These are phyloP conservation scores for Oryza meyeriana DNA, from an alignment of 176 grass and related monocot species.

Conservation along the genomic window DNA sequence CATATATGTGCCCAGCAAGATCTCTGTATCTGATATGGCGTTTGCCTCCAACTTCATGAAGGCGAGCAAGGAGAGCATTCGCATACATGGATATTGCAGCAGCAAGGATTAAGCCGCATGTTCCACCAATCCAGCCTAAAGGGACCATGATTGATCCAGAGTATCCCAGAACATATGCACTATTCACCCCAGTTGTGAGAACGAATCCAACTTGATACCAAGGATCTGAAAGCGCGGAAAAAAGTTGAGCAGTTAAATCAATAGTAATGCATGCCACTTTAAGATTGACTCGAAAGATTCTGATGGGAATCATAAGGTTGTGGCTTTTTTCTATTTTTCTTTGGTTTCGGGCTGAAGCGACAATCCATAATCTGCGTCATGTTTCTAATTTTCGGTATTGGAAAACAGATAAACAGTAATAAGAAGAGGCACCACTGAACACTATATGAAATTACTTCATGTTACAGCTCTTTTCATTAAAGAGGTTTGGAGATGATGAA, in stretches of 20 bases:
- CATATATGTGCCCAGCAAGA: constrained; percentile 94
- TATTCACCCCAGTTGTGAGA: constrained; percentile 90
- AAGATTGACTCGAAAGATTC: neutral
- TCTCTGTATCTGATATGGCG: constrained; percentile 98
- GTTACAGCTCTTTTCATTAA: neutral
- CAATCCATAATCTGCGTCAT: neutral
- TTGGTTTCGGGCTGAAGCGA: neutral
- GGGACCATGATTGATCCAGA: constrained; percentile 85
- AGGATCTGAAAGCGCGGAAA: constrained; percentile 65
- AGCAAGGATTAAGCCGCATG: constrained; percentile 71
- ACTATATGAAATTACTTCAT: neutral
- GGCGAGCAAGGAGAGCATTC: constrained; percentile 70
- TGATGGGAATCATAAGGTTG: neutral
- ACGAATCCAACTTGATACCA: constrained; percentile 96
- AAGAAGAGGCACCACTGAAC: neutral
- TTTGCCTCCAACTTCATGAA: constrained; percentile 85
- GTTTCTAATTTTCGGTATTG: neutral
- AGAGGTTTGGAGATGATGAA: neutral
- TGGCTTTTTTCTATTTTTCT: neutral
- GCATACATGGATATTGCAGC: constrained; percentile 90
- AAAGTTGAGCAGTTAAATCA: neutral
- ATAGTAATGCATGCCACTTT: neutral
- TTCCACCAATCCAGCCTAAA: constrained; percentile 76
- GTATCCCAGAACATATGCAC: constrained; percentile 94
- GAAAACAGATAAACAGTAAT: neutral